A percentile compares a stretch with the other conserved stretches of the same genome.
Evolutionary conservation across 805 yeast species (phyloP).

Genomic region (Candida broadrunensis): DNA sequence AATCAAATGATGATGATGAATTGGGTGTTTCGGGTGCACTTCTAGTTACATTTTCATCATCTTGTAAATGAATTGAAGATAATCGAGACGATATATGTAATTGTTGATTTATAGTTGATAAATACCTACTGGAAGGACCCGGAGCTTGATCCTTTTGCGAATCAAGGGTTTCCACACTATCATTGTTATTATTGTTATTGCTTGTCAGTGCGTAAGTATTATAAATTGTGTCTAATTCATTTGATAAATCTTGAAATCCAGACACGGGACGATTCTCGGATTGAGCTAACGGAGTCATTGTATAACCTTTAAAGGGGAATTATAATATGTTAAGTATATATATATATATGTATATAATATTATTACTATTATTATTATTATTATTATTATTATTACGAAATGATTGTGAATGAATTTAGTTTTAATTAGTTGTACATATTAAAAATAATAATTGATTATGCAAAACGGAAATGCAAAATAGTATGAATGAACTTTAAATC

Average conservation of each 20-base stretch:
- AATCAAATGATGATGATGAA: slow-evolving; percentile 31
- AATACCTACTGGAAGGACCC: not conserved
- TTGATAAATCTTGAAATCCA: not conserved
- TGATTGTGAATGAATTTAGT: too few species aligned
- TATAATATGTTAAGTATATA: too few species aligned
- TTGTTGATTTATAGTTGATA: slow-evolving; percentile 1
- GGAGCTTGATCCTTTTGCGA: slow-evolving; percentile 17
- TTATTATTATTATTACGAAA: too few species aligned
- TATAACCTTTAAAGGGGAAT: too few species aligned
- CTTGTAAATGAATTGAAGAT: slow-evolving; percentile 16
- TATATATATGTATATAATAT: too few species aligned
- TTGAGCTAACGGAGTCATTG: not conserved
- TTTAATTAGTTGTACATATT: too few species aligned
- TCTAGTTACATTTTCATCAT: slow-evolving; percentile 10
- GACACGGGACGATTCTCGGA: not conserved
- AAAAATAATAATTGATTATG: too few species aligned
- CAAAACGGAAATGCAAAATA: too few species aligned
- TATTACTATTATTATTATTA: too few species aligned
- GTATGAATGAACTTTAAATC: too few species aligned
- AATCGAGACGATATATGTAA: slow-evolving; percentile 23
- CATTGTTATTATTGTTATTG: slow-evolving; percentile 14
- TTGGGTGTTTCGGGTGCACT: slow-evolving; percentile 32
- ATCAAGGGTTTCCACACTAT: slow-evolving; percentile 26
- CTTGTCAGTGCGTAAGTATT: not conserved
- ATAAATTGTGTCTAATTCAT: not conserved